phyloP scores from a whole-genome alignment of 345 rosid species.

The Limnanthes douglasii region DNA sequence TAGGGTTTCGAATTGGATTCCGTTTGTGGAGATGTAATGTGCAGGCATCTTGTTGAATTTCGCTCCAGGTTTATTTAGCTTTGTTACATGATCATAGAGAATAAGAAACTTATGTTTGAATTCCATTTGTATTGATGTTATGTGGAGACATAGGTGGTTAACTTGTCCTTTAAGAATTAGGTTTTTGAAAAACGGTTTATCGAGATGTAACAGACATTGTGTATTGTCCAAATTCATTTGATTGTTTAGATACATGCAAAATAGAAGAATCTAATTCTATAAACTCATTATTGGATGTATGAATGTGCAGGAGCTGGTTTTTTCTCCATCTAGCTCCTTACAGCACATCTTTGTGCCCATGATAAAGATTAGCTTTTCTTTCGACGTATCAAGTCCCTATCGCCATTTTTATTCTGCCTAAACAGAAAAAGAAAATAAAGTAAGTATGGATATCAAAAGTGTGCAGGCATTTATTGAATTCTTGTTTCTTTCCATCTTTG shows the following conservation, averaged over 20 bases:
- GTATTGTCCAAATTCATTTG: background rate
- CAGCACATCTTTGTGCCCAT: background rate
- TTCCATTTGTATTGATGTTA: background rate
- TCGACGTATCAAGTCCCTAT: background rate
- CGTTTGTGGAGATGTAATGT: background rate
- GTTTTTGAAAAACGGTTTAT: background rate
- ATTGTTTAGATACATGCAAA: too few species aligned
- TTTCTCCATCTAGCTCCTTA: background rate
- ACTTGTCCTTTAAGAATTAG: background rate
- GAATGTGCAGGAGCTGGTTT: background rate
- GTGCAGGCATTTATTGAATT: conserved; percentile 20
- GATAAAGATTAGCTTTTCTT: background rate
- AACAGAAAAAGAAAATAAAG: background rate
- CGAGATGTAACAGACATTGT: background rate
- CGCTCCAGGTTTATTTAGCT: background rate
- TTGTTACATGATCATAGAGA: background rate
- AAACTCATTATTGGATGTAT: too few species aligned
- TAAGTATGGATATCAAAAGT: background rate
- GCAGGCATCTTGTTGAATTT: conserved; percentile 12
- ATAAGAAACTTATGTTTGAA: background rate
- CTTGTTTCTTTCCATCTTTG: too few species aligned
- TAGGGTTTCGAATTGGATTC: background rate
- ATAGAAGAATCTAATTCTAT: too few species aligned
- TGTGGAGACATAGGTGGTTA: background rate
- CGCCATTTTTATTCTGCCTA: background rate